phyloP scores from a whole-genome alignment of 1,284 basidiomycete genomes.

The Rhodotorula sp. region DNA sequence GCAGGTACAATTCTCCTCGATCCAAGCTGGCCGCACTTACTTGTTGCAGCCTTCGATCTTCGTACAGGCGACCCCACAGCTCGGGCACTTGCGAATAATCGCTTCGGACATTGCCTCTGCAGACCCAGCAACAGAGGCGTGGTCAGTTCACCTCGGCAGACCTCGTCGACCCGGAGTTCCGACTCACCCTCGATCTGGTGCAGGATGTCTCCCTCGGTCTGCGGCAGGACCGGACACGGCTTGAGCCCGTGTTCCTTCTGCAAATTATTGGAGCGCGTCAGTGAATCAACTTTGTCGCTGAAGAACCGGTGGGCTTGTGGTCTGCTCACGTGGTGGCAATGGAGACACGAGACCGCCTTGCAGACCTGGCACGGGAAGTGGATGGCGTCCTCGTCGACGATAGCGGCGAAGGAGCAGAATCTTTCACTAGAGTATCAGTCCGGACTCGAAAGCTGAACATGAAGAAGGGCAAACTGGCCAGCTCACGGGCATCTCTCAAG shows the following conservation, averaged over 20 bases:
- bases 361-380: slow-evolving; percentile 27
- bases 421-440: neutral
- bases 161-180: too few relatives aligned
- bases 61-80: slow-evolving; percentile 15
- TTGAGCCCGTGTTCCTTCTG: slow-evolving; percentile 36
- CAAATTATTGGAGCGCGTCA: neutral
- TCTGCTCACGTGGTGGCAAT: slow-evolving; percentile 35
- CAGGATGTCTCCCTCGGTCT: slow-evolving; percentile 13
- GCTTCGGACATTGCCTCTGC: slow-evolving; percentile 28
- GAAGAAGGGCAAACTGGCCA: too few relatives aligned
- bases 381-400: slow-evolving; percentile 36
- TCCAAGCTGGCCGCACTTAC: neutral
- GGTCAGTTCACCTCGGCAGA: too few relatives aligned
- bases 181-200: slow-evolving; percentile 32
- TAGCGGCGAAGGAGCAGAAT: slow-evolving; percentile 35
- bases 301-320: neutral
- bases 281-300: too few relatives aligned
- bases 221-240: slow-evolving; percentile 36
- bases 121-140: too few relatives aligned
- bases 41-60: slow-evolving; percentile 31
- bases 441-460: too few relatives aligned
- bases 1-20: neutral
- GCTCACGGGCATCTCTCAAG: slow-evolving; percentile 40
- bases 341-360: slow-evolving; percentile 33
- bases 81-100: slow-evolving; percentile 27